Evolutionary conservation across 1,284 basidiomycete species (phyloP).

Genomic region (Boletus albobrunnescens): DNA sequence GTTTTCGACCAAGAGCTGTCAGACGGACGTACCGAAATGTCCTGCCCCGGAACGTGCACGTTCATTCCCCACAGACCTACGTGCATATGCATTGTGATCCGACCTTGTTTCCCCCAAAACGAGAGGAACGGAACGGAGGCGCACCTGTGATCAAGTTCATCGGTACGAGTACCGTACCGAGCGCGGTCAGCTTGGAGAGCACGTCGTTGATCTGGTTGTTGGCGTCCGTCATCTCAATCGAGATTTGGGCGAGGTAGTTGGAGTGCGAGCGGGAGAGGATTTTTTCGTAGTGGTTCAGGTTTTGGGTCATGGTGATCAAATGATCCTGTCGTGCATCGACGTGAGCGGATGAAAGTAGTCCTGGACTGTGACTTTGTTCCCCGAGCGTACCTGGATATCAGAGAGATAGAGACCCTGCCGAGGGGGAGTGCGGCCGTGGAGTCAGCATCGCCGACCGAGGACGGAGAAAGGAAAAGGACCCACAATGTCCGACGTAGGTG

Average conservation of each 20-base stretch:
- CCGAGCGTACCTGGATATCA: conserved; percentile 69
- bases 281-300: conserved; percentile 98
- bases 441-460: background rate
- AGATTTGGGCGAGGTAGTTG: conserved; percentile 98
- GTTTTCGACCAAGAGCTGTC: too few species aligned
- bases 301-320: conserved; percentile 99
- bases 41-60: conserved; percentile 87
- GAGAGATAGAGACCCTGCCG: conserved; percentile 85
- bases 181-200: conserved; percentile 94
- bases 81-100: too few species aligned
- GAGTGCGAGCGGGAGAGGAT: conserved; percentile 97
- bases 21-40: conserved; percentile 38
- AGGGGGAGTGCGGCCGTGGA: background rate
- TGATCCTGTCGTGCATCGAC: conserved; percentile 68
- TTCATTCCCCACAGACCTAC: conserved; percentile 86
- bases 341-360: background rate
- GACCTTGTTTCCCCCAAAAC: too few species aligned
- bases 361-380: too few species aligned
- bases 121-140: background rate
- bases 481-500: conserved; percentile 96
- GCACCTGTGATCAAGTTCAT: conserved; percentile 92
- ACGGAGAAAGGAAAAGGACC: conserved; percentile 31
- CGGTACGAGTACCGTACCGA: conserved; percentile 95
- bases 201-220: conserved; percentile 99
- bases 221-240: conserved; percentile 98